These are phyloP conservation scores for Martiniozyma asiatica DNA, from an alignment of 1,139 yeast species.

Conservation along the genomic window DNA sequence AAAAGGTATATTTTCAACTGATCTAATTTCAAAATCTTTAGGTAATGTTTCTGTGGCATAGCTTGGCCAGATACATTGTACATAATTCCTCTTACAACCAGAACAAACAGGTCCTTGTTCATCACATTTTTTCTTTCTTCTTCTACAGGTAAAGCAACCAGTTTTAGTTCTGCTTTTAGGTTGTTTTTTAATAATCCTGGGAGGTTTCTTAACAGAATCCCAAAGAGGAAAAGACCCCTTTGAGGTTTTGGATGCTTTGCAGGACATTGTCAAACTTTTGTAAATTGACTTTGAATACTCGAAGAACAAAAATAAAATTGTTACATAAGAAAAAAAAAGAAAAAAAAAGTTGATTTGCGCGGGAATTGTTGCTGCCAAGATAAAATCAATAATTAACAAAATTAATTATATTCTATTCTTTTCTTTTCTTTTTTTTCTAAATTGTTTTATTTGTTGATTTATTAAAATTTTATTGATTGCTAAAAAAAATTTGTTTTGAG, in stretches of 20 bases:
- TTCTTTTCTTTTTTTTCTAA: too few relatives aligned
- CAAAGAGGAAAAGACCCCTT: neutral
- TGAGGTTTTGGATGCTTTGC: conserved; percentile 1
- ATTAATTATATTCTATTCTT: too few relatives aligned
- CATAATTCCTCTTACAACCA: conserved; percentile 28
- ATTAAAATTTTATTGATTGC: too few relatives aligned
- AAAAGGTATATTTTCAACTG: conserved; percentile 7
- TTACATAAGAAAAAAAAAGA: too few relatives aligned
- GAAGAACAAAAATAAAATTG: too few relatives aligned
- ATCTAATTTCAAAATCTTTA: conserved; percentile 19
- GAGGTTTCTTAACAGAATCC: neutral
- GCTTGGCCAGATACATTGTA: conserved; percentile 32
- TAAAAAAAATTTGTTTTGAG: too few relatives aligned
- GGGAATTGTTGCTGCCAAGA: too few relatives aligned
- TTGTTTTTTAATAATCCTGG: conserved; percentile 8
- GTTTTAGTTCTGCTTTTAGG: conserved; percentile 26
- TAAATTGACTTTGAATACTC: neutral
- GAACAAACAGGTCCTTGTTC: conserved; percentile 29
- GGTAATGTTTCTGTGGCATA: conserved; percentile 24
- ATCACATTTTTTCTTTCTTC: conserved; percentile 40
- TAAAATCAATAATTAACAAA: too few relatives aligned
- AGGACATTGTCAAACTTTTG: neutral
- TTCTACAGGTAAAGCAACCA: conserved; percentile 37
- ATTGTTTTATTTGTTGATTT: too few relatives aligned
- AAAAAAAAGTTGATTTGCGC: too few relatives aligned